phyloP scores from a whole-genome alignment of 2,329 filamentous ascomycete genomes.

The Elsinoe australis region DNA sequence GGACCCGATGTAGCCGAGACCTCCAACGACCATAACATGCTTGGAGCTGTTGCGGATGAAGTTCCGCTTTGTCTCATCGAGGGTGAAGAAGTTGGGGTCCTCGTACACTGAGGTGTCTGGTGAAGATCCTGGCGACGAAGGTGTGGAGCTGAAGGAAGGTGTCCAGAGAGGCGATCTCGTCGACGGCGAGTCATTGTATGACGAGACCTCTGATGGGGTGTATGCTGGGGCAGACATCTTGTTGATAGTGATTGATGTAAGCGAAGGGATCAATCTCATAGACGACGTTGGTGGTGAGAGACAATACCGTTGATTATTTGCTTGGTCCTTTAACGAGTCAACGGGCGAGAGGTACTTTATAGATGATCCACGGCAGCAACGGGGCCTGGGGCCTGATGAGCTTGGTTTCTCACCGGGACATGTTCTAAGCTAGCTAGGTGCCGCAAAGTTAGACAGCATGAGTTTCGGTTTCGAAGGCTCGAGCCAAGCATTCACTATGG shows the following conservation, averaged over 20 bases:
- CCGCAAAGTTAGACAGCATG: slow-evolving; percentile 7
- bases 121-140: slow-evolving; percentile 14
- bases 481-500: slow-evolving; percentile 4
- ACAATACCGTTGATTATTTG: slow-evolving; percentile 10
- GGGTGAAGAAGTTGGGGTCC: slow-evolving; percentile 10
- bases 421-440: slow-evolving; percentile 10
- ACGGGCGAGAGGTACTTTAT: slow-evolving; percentile 14
- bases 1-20: slow-evolving; percentile 50
- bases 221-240: slow-evolving; percentile 9
- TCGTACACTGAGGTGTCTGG: slow-evolving; percentile 13
- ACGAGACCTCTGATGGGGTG: slow-evolving; percentile 5
- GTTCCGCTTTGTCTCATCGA: slow-evolving; percentile 4
- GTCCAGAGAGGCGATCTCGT: slow-evolving; percentile 6
- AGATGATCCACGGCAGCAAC: slow-evolving; percentile 11
- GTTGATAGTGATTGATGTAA: slow-evolving; percentile 12
- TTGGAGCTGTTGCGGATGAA: slow-evolving; percentile 16
- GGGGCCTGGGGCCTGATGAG: slow-evolving; percentile 15
- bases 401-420: slow-evolving; percentile 16
- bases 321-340: slow-evolving; percentile 6
- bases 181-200: slow-evolving; percentile 7
- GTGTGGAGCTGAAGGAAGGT: not conserved
- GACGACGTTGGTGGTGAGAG: slow-evolving; percentile 2
- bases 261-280: slow-evolving; percentile 13
- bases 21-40: slow-evolving; percentile 46
- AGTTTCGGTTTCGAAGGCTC: slow-evolving; percentile 9